phyloP scores from a whole-genome alignment of 768 basidiomycete species.

The Hemileccinum rubropunctum region DNA sequence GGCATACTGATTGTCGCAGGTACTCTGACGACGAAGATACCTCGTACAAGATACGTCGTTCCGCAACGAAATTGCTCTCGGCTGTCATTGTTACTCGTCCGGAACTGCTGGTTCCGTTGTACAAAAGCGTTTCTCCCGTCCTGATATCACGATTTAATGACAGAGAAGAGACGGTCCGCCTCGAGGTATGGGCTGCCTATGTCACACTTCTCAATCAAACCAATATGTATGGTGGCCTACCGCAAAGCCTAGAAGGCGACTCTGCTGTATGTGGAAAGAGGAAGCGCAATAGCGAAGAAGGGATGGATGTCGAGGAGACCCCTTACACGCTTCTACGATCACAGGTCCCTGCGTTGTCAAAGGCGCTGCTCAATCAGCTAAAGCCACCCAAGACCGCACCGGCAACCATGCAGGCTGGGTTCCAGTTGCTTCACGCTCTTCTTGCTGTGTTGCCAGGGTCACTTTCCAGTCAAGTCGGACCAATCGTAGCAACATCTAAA shows the following conservation, averaged over 20 bases:
- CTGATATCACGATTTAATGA: constrained; percentile 91
- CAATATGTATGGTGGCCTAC: constrained; percentile 66
- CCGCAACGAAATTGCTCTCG: constrained; percentile 85
- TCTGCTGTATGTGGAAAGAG: constrained; percentile 58
- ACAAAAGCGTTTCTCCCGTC: constrained; percentile 82
- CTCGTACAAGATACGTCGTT: constrained; percentile 95
- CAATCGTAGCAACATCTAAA: constrained; percentile 64
- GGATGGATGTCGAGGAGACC: constrained; percentile 71
- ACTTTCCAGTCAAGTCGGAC: constrained; percentile 62
- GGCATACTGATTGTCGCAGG: constrained; percentile 36
- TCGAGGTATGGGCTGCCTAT: constrained; percentile 92
- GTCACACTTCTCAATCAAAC: constrained; percentile 81
- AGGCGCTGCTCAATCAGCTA: constrained; percentile 81
- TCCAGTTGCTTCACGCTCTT: constrained; percentile 71
- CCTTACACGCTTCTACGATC: constrained; percentile 68
- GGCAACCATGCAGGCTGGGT: constrained; percentile 81
- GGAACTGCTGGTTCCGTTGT: constrained; percentile 76
- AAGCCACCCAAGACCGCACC: constrained; percentile 76
- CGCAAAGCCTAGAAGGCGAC: constrained; percentile 49
- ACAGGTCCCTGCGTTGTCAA: constrained; percentile 78
- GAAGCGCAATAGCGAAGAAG: constrained; percentile 73
- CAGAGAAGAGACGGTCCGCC: constrained; percentile 89
- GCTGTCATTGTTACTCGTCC: constrained; percentile 88
- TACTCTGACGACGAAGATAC: constrained; percentile 98
- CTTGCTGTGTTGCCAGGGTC: constrained; percentile 82